A percentile compares a stretch with the other conserved stretches of the same genome.
These are phyloP conservation scores for Saccharomyces hybrid DNA, from an alignment of 1,139 yeast genomes.

Conservation along the genomic window DNA sequence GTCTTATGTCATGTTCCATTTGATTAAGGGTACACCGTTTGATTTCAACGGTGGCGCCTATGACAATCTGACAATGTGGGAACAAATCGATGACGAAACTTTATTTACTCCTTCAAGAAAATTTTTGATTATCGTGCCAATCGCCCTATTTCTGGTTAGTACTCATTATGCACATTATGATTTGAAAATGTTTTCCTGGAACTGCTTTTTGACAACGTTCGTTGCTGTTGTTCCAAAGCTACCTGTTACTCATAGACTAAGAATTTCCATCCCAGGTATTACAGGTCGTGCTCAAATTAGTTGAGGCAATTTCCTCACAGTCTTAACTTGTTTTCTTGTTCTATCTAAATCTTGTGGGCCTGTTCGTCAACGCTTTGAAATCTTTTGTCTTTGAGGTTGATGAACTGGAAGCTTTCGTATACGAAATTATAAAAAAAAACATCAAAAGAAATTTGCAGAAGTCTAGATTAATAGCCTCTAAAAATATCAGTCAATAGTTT, in stretches of 20 bases:
- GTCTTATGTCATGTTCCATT: slow-evolving; percentile 40
- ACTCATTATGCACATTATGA: slow-evolving; percentile 91
- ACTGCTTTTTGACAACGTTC: slow-evolving; percentile 70
- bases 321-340: too few species aligned
- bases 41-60: slow-evolving; percentile 96
- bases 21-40: slow-evolving; percentile 70
- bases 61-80: slow-evolving; percentile 98
- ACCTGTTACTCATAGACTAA: slow-evolving; percentile 70
- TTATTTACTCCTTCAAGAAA: slow-evolving; percentile 95
- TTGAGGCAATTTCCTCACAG: too few species aligned
- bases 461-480: too few species aligned
- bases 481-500: too few species aligned
- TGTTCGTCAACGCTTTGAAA: too few species aligned
- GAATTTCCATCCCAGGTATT: slow-evolving; percentile 52
- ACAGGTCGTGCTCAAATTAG: slow-evolving; percentile 32
- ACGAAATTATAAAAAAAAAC: too few species aligned
- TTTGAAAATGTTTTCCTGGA: slow-evolving; percentile 66
- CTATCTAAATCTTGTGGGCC: too few species aligned
- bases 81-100: slow-evolving; percentile 94
- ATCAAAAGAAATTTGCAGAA: too few species aligned
- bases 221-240: slow-evolving; percentile 83
- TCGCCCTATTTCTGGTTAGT: slow-evolving; percentile 73
- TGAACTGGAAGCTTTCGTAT: too few species aligned
- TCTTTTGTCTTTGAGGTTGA: too few species aligned
- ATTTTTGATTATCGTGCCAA: slow-evolving; percentile 85